Conservation (phyloP, 306 rosid genomes). For the Adenanthera pavonina region DNA sequence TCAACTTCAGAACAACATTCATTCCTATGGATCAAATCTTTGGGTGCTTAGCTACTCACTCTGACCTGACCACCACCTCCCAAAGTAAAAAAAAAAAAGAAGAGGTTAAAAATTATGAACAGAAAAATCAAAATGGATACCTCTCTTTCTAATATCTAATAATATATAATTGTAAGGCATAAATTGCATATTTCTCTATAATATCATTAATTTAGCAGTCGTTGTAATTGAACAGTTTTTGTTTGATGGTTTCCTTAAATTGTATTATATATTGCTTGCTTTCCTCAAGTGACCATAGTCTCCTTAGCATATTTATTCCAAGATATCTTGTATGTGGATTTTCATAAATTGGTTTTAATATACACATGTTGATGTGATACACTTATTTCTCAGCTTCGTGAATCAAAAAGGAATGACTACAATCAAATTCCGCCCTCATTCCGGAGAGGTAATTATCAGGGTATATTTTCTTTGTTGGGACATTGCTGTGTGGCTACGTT, state of each 20-base stretch:
- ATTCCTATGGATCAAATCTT: neutral
- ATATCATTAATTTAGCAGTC: neutral
- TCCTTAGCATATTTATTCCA: neutral
- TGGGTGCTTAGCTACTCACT: slow-evolving; percentile 3
- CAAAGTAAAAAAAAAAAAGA: neutral
- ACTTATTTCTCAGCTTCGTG: slow-evolving; percentile 73
- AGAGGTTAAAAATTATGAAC: neutral
- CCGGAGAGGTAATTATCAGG: slow-evolving; percentile 70
- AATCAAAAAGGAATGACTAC: slow-evolving; percentile 84
- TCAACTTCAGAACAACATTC: neutral
- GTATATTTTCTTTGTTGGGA: slow-evolving; percentile 26
- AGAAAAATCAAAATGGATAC: neutral
- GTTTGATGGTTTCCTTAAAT: neutral
- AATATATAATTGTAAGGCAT: neutral
- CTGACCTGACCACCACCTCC: neutral
- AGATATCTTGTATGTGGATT: slow-evolving; percentile 15
- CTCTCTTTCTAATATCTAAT: neutral
- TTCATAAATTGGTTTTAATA: slow-evolving; percentile 5
- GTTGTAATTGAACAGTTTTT: neutral
- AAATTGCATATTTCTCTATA: slow-evolving; percentile 16
- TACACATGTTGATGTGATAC: slow-evolving; percentile 36
- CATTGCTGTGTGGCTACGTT: slow-evolving; percentile 8
- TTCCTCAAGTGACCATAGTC: slow-evolving; percentile 8
- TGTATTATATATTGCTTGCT: slow-evolving; percentile 11
- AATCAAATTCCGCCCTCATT: slow-evolving; percentile 86